Conservation (phyloP, 1,284 basidiomycete genomes). For the Ceratobasidium sp. region DNA sequence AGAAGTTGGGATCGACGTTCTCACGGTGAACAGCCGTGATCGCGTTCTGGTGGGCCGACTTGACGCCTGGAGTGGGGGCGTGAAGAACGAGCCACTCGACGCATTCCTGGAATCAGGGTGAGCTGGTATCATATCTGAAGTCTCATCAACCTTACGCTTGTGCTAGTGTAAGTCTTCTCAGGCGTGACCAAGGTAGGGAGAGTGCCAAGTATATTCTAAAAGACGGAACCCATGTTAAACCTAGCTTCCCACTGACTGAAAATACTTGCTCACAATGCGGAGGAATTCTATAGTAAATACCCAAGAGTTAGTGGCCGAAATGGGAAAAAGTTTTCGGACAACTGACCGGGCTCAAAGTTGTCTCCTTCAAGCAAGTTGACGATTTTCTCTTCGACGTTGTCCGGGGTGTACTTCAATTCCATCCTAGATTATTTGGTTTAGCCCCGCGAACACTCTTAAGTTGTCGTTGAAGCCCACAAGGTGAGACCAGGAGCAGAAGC, state of each 20-base stretch:
- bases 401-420: constrained; percentile 36
- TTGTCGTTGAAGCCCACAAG: constrained; percentile 55
- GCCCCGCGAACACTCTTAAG: background rate
- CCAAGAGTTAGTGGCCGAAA: constrained; percentile 50
- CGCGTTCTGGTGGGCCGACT: constrained; percentile 52
- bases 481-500: constrained; percentile 63
- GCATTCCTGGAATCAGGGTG: constrained; percentile 55
- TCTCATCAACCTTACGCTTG: constrained; percentile 52
- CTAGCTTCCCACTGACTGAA: background rate
- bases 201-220: constrained; percentile 64
- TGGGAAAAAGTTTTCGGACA: background rate
- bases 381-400: constrained; percentile 10
- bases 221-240: background rate
- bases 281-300: constrained; percentile 63
- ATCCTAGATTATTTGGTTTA: background rate
- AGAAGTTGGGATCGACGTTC: constrained; percentile 69
- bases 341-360: constrained; percentile 66
- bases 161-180: constrained; percentile 62
- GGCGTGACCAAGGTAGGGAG: constrained; percentile 63
- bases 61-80: constrained; percentile 57
- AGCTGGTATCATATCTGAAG: background rate
- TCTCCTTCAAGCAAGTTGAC: constrained; percentile 59
- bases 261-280: background rate
- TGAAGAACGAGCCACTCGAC: constrained; percentile 62
- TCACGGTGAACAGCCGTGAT: constrained; percentile 64